These are phyloP conservation scores for Colletotrichum sp. DNA, from an alignment of 2,329 filamentous ascomycete species.

Conservation along the genomic window DNA sequence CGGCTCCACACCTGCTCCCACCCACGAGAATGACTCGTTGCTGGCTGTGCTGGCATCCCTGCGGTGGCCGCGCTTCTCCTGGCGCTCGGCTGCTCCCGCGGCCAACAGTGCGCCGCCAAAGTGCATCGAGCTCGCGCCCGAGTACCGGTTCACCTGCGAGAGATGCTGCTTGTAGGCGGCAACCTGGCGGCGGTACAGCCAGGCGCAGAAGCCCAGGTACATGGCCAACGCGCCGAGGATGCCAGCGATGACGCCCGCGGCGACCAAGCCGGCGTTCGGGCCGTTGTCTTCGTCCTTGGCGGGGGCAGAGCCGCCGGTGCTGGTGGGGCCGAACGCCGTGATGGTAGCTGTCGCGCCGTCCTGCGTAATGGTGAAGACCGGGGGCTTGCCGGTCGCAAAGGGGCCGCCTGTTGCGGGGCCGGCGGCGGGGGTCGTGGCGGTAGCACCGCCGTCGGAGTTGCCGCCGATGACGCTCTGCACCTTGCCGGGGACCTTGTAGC, in stretches of 20 bases:
- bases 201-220: slow-evolving; percentile 75
- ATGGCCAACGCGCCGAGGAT: slow-evolving; percentile 63
- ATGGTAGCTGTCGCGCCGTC: slow-evolving; percentile 53
- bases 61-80: slow-evolving; percentile 18
- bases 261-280: slow-evolving; percentile 46
- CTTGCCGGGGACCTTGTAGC: slow-evolving; percentile 68
- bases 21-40: slow-evolving; percentile 34
- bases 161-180: slow-evolving; percentile 73
- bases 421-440: slow-evolving; percentile 67
- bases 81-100: slow-evolving; percentile 27
- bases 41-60: slow-evolving; percentile 25
- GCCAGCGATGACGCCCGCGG: slow-evolving; percentile 66
- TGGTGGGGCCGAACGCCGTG: slow-evolving; percentile 35
- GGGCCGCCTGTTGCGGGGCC: slow-evolving; percentile 70
- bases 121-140: slow-evolving; percentile 46
- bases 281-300: not conserved
- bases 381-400: slow-evolving; percentile 71
- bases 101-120: slow-evolving; percentile 29
- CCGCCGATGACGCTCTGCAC: slow-evolving; percentile 71
- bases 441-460: slow-evolving; percentile 65
- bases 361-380: slow-evolving; percentile 71
- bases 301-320: slow-evolving; percentile 41
- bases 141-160: slow-evolving; percentile 65
- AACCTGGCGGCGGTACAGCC: slow-evolving; percentile 76
- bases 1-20: slow-evolving; percentile 33